Evolutionary conservation across 108 stramenopile species (phyloP).

Genomic region (Aureococcus anophagefferens): DNA sequence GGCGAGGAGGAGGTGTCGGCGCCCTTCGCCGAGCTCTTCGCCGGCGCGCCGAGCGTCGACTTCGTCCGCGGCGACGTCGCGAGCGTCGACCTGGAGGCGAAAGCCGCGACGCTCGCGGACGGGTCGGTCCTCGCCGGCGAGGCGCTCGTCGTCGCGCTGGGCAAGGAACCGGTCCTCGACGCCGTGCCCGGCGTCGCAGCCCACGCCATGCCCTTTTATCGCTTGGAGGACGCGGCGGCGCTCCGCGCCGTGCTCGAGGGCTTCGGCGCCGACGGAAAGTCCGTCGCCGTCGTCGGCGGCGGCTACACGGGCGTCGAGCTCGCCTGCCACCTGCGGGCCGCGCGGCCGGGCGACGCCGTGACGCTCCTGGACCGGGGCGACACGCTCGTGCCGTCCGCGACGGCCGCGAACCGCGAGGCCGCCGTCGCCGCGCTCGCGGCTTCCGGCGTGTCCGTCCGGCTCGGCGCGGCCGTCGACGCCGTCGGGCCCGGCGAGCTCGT

Average conservation of each 20-base stretch:
- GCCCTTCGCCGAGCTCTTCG: not conserved
- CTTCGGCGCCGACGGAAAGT: not conserved
- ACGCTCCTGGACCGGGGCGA: not conserved
- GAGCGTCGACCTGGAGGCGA: constrained; percentile 18
- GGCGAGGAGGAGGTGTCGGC: constrained; percentile 6
- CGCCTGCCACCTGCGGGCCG: not conserved
- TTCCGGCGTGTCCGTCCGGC: not conserved
- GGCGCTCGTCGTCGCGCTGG: constrained; percentile 35
- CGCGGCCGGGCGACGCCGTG: not conserved
- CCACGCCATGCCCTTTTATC: constrained; percentile 31
- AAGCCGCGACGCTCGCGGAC: constrained; percentile 11
- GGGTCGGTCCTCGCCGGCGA: constrained; percentile 26
- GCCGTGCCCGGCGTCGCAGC: constrained; percentile 21
- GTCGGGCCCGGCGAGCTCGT: no score
- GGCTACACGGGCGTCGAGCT: constrained; percentile 1
- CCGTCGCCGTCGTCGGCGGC: not conserved
- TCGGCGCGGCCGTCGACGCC: not conserved
- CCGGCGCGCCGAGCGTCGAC: constrained; percentile 18
- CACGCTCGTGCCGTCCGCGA: not conserved
- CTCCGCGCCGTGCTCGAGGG: constrained; percentile 12
- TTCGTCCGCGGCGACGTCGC: constrained; percentile 26
- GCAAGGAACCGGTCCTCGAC: constrained; percentile 15
- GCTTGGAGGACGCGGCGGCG: constrained; percentile 24
- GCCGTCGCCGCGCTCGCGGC: not conserved
- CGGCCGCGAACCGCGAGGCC: not conserved